A percentile compares a stretch with the other conserved stretches of the same genome.
Evolutionary conservation across 805 yeast genomes (phyloP).

Genomic region (Candida maris): DNA sequence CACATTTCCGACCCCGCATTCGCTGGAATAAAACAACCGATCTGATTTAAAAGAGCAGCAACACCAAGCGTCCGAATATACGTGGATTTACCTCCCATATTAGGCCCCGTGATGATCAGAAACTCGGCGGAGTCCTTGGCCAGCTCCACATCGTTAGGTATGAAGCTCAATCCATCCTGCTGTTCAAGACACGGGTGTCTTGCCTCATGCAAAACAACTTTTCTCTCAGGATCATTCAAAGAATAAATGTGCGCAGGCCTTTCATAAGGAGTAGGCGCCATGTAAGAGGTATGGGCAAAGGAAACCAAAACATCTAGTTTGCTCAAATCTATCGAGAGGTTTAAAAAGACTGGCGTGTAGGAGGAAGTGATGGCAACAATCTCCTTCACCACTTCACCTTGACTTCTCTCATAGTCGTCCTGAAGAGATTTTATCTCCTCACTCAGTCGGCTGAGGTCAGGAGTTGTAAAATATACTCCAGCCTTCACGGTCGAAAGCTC

Average conservation of each 20-base stretch:
- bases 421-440: constrained; percentile 55
- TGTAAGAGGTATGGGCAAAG: constrained; percentile 80
- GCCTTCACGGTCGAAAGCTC: constrained; percentile 93
- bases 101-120: constrained; percentile 88
- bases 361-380: constrained; percentile 78
- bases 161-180: constrained; percentile 86
- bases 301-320: constrained; percentile 79
- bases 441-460: constrained; percentile 56
- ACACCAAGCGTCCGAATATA: constrained; percentile 89
- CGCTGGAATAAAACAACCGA: constrained; percentile 87
- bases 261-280: constrained; percentile 78
- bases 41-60: constrained; percentile 80
- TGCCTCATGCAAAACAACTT: constrained; percentile 61
- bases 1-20: constrained; percentile 68
- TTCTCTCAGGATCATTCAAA: constrained; percentile 46
- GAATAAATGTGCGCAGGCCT: constrained; percentile 59
- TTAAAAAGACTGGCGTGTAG: constrained; percentile 73
- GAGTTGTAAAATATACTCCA: constrained; percentile 88
- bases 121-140: constrained; percentile 59
- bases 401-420: constrained; percentile 68
- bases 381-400: constrained; percentile 74
- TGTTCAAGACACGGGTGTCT: constrained; percentile 94
- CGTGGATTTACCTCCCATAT: constrained; percentile 97
- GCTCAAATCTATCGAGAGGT: constrained; percentile 60
- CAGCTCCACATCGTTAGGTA: constrained; percentile 82